Percentiles rank a stretch among this genome's conserved stretches.
Conservation (phyloP, 73 alveolate species). For the Paramecium tetraurelia region DNA sequence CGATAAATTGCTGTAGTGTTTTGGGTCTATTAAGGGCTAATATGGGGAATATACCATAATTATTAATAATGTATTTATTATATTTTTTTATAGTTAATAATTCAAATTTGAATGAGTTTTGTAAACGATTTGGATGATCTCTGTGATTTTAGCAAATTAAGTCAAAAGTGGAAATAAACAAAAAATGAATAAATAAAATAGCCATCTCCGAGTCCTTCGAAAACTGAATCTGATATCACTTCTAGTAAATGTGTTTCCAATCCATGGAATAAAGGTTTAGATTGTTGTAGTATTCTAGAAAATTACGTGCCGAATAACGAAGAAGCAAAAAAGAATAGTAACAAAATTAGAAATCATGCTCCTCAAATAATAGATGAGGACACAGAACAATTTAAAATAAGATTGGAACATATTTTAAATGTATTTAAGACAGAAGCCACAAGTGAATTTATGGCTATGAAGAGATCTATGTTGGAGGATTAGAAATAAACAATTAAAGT, state of each 20-base stretch:
- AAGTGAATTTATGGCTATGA: slow-evolving; percentile 92
- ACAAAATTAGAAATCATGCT: slow-evolving; percentile 62
- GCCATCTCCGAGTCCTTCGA: slow-evolving; percentile 6
- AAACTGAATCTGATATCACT: not conserved
- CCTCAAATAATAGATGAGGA: slow-evolving; percentile 94
- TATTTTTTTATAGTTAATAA: not conserved
- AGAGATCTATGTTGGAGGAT: slow-evolving; percentile 88
- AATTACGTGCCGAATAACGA: not conserved
- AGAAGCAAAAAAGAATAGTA: not conserved
- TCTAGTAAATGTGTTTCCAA: not conserved
- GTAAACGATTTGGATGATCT: slow-evolving; percentile 41
- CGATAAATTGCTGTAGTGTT: slow-evolving; percentile 42
- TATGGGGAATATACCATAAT: not conserved
- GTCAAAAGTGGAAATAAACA: slow-evolving; percentile 25
- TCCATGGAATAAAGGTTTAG: slow-evolving; percentile 38
- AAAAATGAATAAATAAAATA: not conserved
- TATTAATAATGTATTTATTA: not conserved
- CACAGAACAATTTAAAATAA: slow-evolving; percentile 89
- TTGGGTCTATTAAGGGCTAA: slow-evolving; percentile 45
- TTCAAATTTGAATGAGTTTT: slow-evolving; percentile 50
- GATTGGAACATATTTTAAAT: slow-evolving; percentile 86
- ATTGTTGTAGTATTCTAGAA: not conserved
- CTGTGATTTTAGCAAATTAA: slow-evolving; percentile 19
- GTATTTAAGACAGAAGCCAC: slow-evolving; percentile 93
- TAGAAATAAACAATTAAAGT: slow-evolving; percentile 85